Percentiles rank a stretch among this genome's conserved stretches.
phyloP scores from a whole-genome alignment of 768 basidiomycete genomes.

The Leccinum pellstonianum region DNA sequence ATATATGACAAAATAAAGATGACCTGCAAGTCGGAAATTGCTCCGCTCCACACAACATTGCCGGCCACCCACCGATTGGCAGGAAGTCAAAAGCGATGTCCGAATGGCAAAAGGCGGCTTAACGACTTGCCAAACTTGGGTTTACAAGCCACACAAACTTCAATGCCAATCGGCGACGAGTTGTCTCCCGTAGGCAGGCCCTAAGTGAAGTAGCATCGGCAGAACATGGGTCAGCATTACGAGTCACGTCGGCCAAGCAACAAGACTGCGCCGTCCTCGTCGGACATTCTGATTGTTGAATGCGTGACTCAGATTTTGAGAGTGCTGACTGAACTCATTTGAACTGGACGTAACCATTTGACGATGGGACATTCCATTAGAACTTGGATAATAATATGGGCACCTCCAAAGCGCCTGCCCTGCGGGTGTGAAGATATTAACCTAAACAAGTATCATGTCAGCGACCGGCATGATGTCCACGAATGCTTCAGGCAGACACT shows the following conservation, averaged over 20 bases:
- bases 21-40: not conserved
- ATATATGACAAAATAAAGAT: not conserved
- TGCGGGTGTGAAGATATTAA: not conserved
- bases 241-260: not conserved
- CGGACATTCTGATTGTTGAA: not conserved
- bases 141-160: no score
- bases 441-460: not conserved
- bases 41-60: not conserved
- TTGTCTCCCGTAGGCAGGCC: no score
- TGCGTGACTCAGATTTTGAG: not conserved
- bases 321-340: not conserved
- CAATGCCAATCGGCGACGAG: no score
- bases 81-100: not conserved
- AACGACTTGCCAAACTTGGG: not conserved
- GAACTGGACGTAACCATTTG: not conserved
- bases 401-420: not conserved
- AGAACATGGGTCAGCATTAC: not conserved
- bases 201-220: no score
- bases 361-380: not conserved
- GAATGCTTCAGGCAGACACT: not conserved
- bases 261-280: not conserved
- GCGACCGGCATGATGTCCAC: not conserved
- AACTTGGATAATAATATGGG: not conserved
- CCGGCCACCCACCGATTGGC: not conserved
- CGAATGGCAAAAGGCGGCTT: not conserved